Base-by-base conservation (phyloP, 495 filamentous ascomycete species). In the Podospora didyma region DNA sequence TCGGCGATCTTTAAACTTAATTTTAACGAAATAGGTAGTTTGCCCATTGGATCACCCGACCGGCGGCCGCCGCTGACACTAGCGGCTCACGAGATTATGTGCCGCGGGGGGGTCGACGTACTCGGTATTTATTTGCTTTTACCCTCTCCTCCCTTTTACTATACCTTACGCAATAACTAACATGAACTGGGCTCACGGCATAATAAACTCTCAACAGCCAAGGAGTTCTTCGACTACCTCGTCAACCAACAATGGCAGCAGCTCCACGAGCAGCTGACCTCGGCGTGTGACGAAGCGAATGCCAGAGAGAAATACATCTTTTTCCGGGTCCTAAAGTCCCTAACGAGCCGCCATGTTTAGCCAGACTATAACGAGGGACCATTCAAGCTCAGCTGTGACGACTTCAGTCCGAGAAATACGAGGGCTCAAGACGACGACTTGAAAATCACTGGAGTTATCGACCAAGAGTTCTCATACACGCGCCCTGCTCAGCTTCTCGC, bases 271-370 rank as follows among this genome's bases (percentile, higher is more conserved):
- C 46, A 49, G 46, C 46, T 49, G 7, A 49, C 1, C 23, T 49
- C 46, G 14, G 46, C 10, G 1, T 1, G 9, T 2, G 22, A 49
- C 46, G 46, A 49, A 49, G 46, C 28, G 2, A 9, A 49, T 23
- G 46, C 46, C n/a, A 2, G 46, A 31, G 2, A 49, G 46, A 49
- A 49, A 49, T 49, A 49, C 16, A 49, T 49, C 46, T 49, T 49
- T 11, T 2, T 49, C 23, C 22, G 22, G 22, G 22, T 49, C n/a
- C 46, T 49, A n/a, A 49, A 31, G 22, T 49, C 23, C 46, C n/a
- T 49, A 31, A 49, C 46, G 14, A n/a, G 10, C 46, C 46, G 46
- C 5, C 24, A 49, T 31, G n/a, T 31, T 24, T 49, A 24, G 46
- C 46, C 23, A 49, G 46, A 49, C 2, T 49, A 49, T 12, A 31